Conservation (phyloP, 345 rosid genomes). For the Dovyalis caffra region DNA sequence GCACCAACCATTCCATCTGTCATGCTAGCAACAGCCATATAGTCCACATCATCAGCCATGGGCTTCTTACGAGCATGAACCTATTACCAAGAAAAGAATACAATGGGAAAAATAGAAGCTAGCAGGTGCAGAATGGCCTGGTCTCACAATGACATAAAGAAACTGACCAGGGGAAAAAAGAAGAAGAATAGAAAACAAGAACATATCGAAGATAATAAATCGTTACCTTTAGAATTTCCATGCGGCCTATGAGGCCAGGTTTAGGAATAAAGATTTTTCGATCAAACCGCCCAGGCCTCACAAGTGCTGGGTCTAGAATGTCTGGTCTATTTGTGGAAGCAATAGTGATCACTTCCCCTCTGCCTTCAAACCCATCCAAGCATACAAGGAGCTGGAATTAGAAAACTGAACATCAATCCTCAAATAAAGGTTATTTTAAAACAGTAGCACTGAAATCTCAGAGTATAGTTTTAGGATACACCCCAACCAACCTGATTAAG, state of each 20-base stretch:
- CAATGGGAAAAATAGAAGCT: not conserved
- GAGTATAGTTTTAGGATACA: not conserved
- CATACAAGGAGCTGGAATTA: conserved; percentile 77
- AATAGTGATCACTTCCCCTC: conserved; percentile 91
- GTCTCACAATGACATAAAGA: too few species aligned
- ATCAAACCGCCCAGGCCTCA: conserved; percentile 90
- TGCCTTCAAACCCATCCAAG: conserved; percentile 96
- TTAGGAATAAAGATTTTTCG: conserved; percentile 79
- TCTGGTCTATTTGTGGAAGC: conserved; percentile 96
- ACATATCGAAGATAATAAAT: not conserved
- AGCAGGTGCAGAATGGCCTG: not conserved
- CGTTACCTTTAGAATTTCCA: conserved; percentile 81
- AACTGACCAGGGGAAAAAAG: too few species aligned
- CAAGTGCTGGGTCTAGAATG: conserved; percentile 94
- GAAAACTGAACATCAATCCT: conserved; percentile 5
- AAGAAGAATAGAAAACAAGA: not conserved
- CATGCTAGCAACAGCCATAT: conserved; percentile 86
- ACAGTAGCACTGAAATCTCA: conserved; percentile 2
- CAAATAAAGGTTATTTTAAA: not conserved
- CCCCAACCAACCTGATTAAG: conserved; percentile 75
- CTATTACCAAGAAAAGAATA: conserved; percentile 27
- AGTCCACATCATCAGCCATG: conserved; percentile 93
- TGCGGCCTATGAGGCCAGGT: conserved; percentile 86
- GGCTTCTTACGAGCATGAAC: conserved; percentile 97
- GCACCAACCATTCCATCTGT: conserved; percentile 99